Conservation (phyloP, 768 basidiomycete species). For the Psilocybe azurescens region DNA sequence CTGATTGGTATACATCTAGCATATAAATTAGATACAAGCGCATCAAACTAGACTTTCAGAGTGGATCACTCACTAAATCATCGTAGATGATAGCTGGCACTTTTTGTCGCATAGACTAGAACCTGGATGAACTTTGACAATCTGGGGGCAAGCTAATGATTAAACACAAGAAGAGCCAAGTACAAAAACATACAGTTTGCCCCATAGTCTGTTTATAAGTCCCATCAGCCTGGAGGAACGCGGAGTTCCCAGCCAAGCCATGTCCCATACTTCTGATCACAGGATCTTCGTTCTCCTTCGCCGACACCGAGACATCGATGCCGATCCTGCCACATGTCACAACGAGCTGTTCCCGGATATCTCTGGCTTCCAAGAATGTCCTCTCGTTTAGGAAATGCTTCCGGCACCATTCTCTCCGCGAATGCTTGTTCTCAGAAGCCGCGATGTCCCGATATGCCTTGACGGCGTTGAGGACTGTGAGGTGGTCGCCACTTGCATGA, state of each 20-base stretch:
- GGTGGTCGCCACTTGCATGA: conserved; percentile 88
- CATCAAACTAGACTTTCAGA: conserved; percentile 3
- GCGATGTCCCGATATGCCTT: conserved; percentile 80
- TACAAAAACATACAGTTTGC: conserved; percentile 52
- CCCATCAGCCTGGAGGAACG: conserved; percentile 84
- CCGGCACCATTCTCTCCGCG: conserved; percentile 79
- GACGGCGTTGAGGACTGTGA: conserved; percentile 87
- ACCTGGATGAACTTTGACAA: conserved; percentile 90
- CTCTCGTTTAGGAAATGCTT: conserved; percentile 85
- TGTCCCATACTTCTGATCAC: conserved; percentile 74
- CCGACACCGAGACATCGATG: conserved; percentile 63
- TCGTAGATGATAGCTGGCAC: conserved; percentile 90
- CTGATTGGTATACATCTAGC: conserved; percentile 76
- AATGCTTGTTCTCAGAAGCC: conserved; percentile 47
- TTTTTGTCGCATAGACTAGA: conserved; percentile 81
- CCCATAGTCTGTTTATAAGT: conserved; percentile 86
- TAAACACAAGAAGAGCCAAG: background rate
- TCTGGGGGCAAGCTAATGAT: conserved; percentile 34
- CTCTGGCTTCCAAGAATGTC: conserved; percentile 75
- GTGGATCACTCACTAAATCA: conserved; percentile 76
- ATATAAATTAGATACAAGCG: background rate
- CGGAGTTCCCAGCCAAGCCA: conserved; percentile 85
- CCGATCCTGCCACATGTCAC: conserved; percentile 62
- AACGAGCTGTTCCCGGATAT: conserved; percentile 82
- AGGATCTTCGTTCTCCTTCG: conserved; percentile 68